Conservation (phyloP, 1,284 basidiomycete genomes). For the Stereum hirsutum region DNA sequence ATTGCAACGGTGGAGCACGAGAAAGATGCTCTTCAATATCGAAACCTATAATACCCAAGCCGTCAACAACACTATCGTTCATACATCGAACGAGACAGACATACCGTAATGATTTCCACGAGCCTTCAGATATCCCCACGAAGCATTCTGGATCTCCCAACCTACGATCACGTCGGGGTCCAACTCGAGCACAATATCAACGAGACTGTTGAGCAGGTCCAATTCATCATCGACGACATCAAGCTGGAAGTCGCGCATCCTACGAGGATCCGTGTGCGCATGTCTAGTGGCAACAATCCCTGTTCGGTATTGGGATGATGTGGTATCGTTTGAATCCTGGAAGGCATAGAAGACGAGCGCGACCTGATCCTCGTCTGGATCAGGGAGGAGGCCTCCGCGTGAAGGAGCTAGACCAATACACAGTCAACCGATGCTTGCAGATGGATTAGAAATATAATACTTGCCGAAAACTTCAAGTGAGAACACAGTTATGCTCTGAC, state of each 20-base stretch:
- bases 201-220: conserved; percentile 73
- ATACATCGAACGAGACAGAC: no score
- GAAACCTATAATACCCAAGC: no score
- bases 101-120: conserved; percentile 59
- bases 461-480: conserved; percentile 81
- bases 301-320: conserved; percentile 28
- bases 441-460: background rate
- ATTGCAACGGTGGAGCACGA: conserved; percentile 57
- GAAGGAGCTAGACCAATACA: conserved; percentile 43
- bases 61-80: no score
- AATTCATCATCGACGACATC: conserved; percentile 66
- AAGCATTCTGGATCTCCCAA: conserved; percentile 84
- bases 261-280: conserved; percentile 25
- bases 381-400: conserved; percentile 53
- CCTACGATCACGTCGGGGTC: conserved; percentile 92
- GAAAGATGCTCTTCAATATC: conserved; percentile 62
- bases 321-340: conserved; percentile 37
- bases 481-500: conserved; percentile 74
- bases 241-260: conserved; percentile 36
- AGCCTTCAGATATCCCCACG: conserved; percentile 87
- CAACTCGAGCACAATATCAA: conserved; percentile 69
- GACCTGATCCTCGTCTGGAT: conserved; percentile 69
- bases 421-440: no score
- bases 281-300: conserved; percentile 56
- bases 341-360: conserved; percentile 63